phyloP scores from a whole-genome alignment of 1,139 yeast genomes.

The Nadsonia starkeyi-henricii region DNA sequence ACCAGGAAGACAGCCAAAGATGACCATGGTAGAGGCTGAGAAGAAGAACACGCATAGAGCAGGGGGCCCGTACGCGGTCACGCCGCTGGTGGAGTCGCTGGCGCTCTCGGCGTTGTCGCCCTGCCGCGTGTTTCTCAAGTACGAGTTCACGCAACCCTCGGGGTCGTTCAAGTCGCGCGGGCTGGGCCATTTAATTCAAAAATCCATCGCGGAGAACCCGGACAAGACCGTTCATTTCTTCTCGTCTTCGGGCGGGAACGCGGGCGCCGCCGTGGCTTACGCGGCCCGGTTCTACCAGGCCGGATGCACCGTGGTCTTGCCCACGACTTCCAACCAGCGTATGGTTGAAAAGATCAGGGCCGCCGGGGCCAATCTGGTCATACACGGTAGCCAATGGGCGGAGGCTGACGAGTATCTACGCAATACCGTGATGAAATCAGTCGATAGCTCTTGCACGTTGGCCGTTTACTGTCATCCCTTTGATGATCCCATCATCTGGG shows the following conservation, averaged over 20 bases:
- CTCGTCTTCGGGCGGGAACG: slow-evolving; percentile 70
- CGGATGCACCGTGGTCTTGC: slow-evolving; percentile 54
- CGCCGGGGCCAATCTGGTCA: slow-evolving; percentile 43
- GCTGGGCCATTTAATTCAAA: slow-evolving; percentile 22
- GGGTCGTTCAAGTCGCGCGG: slow-evolving; percentile 57
- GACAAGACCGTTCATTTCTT: slow-evolving; percentile 32
- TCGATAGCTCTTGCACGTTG: slow-evolving; percentile 10
- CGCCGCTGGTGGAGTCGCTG: slow-evolving; percentile 22
- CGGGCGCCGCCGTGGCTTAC: slow-evolving; percentile 62
- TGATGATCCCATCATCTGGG: slow-evolving; percentile 52
- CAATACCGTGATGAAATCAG: slow-evolving; percentile 22
- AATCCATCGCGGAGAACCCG: slow-evolving; percentile 13
- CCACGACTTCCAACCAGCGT: slow-evolving; percentile 31
- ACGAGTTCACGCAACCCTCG: slow-evolving; percentile 53
- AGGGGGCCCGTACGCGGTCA: slow-evolving; percentile 22
- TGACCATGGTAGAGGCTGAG: too few relatives aligned
- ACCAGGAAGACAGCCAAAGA: too few relatives aligned
- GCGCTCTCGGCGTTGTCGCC: slow-evolving; percentile 19
- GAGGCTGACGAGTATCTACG: slow-evolving; percentile 46
- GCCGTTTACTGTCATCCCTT: slow-evolving; percentile 57
- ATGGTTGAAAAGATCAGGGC: slow-evolving; percentile 31
- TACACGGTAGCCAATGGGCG: slow-evolving; percentile 45
- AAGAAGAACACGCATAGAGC: too few relatives aligned
- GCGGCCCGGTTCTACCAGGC: slow-evolving; percentile 31
- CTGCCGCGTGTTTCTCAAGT: slow-evolving; percentile 37